A percentile compares a stretch with the other conserved stretches of the same genome.
These are phyloP conservation scores for Lactarius evosmus DNA, from an alignment of 768 basidiomycete species.

Conservation along the genomic window DNA sequence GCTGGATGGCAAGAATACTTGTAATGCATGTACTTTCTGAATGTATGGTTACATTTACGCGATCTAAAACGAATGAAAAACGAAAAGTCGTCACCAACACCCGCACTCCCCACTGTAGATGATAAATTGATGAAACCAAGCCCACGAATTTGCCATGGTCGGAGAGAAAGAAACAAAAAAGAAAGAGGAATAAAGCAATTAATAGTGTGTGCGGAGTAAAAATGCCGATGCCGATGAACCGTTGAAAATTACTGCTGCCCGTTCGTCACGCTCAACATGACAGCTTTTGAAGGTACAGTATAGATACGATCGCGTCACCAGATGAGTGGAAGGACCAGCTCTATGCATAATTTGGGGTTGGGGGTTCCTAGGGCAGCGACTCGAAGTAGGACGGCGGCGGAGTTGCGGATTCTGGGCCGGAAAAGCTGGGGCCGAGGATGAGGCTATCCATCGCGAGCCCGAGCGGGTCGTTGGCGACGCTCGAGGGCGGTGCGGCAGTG, in stretches of 20 bases:
- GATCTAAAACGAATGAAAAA: background rate
- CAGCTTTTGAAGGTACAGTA: conserved; percentile 1
- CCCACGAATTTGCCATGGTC: background rate
- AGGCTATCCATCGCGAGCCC: conserved; percentile 41
- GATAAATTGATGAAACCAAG: background rate
- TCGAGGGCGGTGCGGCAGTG: conserved; percentile 37
- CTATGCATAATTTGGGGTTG: background rate
- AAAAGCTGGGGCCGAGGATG: conserved; percentile 15
- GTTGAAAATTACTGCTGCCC: background rate
- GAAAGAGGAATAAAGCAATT: background rate
- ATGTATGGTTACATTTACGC: too few species aligned
- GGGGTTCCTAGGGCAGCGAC: conserved; percentile 8
- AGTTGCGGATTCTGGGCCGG: conserved; percentile 12
- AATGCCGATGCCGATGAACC: background rate
- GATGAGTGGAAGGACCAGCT: background rate
- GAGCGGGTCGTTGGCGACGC: conserved; percentile 37
- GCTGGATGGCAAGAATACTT: background rate
- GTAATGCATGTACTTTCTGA: background rate
- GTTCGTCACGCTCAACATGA: background rate
- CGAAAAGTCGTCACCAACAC: background rate
- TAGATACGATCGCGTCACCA: background rate
- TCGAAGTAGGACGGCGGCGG: conserved; percentile 27
- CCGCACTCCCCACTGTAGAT: background rate
- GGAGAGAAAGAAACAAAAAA: background rate
- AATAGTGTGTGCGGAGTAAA: background rate